Evolutionary conservation across 2,329 filamentous ascomycete species (phyloP).

Genomic region (Hymenoscyphus infarciens): DNA sequence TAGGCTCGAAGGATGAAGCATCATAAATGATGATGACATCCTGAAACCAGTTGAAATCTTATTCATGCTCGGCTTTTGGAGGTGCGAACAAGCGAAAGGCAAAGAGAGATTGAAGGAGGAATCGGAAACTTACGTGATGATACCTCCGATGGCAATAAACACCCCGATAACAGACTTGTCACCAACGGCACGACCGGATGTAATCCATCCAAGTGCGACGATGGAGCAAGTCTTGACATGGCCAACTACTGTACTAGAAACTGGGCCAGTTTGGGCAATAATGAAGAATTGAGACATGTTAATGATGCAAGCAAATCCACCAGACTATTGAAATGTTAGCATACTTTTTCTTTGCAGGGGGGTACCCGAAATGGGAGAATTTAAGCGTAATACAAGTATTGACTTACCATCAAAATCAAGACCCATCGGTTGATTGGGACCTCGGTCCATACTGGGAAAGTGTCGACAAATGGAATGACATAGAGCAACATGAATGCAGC

Average conservation of each 20-base stretch:
- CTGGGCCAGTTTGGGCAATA: constrained; percentile 57
- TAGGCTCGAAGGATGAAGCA: background rate
- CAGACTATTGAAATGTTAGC: constrained; percentile 46
- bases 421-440: constrained; percentile 51
- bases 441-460: constrained; percentile 53
- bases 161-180: constrained; percentile 55
- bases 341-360: constrained; percentile 8
- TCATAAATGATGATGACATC: background rate
- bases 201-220: constrained; percentile 59
- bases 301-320: constrained; percentile 59
- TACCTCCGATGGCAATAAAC: constrained; percentile 53
- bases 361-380: background rate
- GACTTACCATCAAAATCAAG: constrained; percentile 54
- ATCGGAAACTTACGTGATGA: constrained; percentile 47
- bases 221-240: constrained; percentile 65
- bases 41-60: background rate
- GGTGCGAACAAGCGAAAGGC: background rate
- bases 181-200: constrained; percentile 51
- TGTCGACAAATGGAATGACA: constrained; percentile 62
- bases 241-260: constrained; percentile 63
- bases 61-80: background rate
- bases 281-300: constrained; percentile 64
- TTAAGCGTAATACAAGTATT: background rate
- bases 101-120: background rate
- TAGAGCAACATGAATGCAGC: constrained; percentile 61